Evolutionary conservation across 2,329 filamentous ascomycete species (phyloP), one percentile per base, ranked within the genome.

Genomic region (Verticillium albo-atrum): DNA sequence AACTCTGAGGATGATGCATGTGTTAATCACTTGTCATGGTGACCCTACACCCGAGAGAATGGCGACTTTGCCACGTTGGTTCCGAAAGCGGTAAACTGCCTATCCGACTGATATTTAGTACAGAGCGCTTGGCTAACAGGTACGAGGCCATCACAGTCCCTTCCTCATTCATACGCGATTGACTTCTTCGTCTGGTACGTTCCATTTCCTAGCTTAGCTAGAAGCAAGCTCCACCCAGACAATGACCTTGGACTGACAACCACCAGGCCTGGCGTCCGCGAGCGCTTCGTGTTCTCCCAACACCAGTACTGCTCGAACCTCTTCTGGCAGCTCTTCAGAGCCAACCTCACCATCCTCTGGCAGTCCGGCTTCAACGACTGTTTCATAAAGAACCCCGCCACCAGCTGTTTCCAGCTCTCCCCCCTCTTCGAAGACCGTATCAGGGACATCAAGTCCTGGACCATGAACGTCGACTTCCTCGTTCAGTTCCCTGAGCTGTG

Each of bases 151-250:
- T 68, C 68, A 9, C 66, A 71, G 56, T 55, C 60, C 0, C 20
- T 70, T 1, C 58, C 68, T 1, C 69, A 71, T 9, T 66, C 69
- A 0, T 67, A 67, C 9, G 68, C 67, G 0, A 70, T 69, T 10
- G 68, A 71, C 58, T 71, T 67, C 47, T 70, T 71, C 3, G 67
- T 67, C 26, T 70, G 68, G 67, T 68, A 63, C 7, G 64, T 56
- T 1, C 7, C 23, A 26, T 2, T 2, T 10, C 20, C 3, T n/a
- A 9, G 3, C 35, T 4, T 42, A 28, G 25, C 30, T 53, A 27
- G 20, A 37, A 25, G 15, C 47, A 30, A 6, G 26, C n/a, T 52
- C 53, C 37, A 42, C 28, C 35, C n/a, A 37, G 28, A 32, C 28
- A 37, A n/a, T 47, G 42, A 50, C 28, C 34, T 20, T 54, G 34